Base-by-base conservation (phyloP, 805 yeast species). In the Alloascoidea hylecoeti region DNA sequence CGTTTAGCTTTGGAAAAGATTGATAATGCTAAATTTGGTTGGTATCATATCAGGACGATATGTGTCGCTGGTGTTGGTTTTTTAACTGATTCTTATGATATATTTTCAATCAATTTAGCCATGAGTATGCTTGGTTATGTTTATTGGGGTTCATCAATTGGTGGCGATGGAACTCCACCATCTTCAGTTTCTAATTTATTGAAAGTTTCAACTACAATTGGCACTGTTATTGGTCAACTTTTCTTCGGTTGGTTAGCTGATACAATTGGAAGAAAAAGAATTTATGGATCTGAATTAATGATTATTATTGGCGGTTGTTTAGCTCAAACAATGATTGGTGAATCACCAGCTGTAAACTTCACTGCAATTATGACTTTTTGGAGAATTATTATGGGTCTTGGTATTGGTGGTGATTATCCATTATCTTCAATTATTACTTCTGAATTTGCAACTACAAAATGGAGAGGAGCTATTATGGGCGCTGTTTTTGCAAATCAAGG, bases 391-490 rank as follows among this genome's bases (percentile, higher is more conserved):
- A 79, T 78, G 84, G 96, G 96, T 69, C 78, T 86, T 50, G 96
- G 96, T 75, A 86, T 85, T 50, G 96, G 96, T 66, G 96, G 95
- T 70, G 96, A 85, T 65, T 85, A 85, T 59, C 95, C 96, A 48
- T 69, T 86, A 52, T 83, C 95, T 14, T 83, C 95, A n/a, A 79
- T 85, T 57, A 85, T 85, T 47, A 79, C 95, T 5, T 78, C 95
- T 41, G 96, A 85, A 66, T 85, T 85, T 53, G 72, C 95, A 17
- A 83, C 95, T 42, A 85, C 95, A 47, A 84, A 81, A 61, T 85
- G 95, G 94, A 82, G 96, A 76, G 96, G 96, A 71, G 95, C 95
- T 46, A 84, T 84, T 50, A 85, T 85, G 95, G 86, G 83, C 55
- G 94, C 95, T 18, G 95, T 85, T 41, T 88, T 88, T 60, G 89